These are phyloP conservation scores for Hyaloscypha variabilis DNA, from an alignment of 495 filamentous ascomycete genomes.

Conservation along the genomic window DNA sequence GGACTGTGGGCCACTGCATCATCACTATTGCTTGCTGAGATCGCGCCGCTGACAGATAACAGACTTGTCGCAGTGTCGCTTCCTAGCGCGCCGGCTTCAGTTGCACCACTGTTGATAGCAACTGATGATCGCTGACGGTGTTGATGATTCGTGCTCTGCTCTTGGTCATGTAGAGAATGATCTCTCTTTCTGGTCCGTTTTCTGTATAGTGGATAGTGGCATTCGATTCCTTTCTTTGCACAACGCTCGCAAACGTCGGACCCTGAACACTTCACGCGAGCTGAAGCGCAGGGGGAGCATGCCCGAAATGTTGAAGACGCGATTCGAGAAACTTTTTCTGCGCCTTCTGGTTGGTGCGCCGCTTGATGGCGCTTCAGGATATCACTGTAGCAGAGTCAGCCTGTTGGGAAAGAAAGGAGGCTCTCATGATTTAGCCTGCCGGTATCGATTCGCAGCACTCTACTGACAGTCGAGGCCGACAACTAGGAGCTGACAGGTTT, in stretches of 20 bases:
- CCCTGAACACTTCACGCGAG: neutral
- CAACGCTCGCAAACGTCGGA: neutral
- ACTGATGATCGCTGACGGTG: too few species aligned
- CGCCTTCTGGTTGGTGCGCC: neutral
- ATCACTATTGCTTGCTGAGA: too few species aligned
- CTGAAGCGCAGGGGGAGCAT: neutral
- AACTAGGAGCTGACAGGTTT: too few species aligned
- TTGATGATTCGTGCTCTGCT: too few species aligned
- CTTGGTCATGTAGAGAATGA: neutral
- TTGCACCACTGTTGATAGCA: too few species aligned
- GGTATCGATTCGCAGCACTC: too few species aligned
- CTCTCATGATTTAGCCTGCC: too few species aligned
- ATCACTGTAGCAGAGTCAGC: neutral
- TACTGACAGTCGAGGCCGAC: too few species aligned
- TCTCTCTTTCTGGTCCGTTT: neutral
- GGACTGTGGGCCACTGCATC: too few species aligned
- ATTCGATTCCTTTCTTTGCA: neutral
- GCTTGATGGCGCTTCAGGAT: neutral
- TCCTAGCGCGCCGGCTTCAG: neutral
- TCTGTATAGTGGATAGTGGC: neutral
- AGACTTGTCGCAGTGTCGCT: neutral
- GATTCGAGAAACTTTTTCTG: neutral
- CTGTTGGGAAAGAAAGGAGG: neutral
- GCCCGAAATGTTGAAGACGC: neutral
- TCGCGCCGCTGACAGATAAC: neutral